Conservation (phyloP, 805 yeast species). For the Saccharomycopsis olivae region DNA sequence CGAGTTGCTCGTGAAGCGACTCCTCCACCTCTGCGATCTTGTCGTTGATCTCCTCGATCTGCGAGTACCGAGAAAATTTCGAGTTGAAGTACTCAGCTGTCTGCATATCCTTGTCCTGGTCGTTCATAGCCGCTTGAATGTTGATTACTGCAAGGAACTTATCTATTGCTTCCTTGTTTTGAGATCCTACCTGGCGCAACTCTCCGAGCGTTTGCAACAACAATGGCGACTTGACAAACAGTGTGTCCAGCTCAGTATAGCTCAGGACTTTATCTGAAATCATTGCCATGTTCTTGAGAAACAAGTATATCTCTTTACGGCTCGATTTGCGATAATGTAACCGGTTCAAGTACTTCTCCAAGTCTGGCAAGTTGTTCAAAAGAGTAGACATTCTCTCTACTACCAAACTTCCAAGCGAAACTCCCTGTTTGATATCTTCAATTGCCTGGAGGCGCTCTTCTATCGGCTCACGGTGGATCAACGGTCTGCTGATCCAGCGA, state of each 20-base stretch:
- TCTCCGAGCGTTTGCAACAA: conserved; percentile 30
- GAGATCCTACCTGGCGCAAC: conserved; percentile 27
- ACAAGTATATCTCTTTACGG: conserved; percentile 48
- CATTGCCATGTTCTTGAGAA: conserved; percentile 36
- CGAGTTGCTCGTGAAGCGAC: conserved; percentile 44
- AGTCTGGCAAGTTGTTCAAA: conserved; percentile 37
- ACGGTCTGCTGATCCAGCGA: conserved; percentile 70
- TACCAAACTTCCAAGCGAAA: conserved; percentile 25
- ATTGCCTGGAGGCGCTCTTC: conserved; percentile 55
- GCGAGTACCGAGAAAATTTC: conserved; percentile 30
- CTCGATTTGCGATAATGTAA: conserved; percentile 50
- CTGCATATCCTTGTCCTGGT: conserved; percentile 35
- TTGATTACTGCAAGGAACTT: conserved; percentile 40
- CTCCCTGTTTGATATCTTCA: conserved; percentile 31
- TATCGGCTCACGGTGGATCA: conserved; percentile 43
- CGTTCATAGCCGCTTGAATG: conserved; percentile 37
- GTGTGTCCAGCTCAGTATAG: too few species aligned
- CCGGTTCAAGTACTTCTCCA: conserved; percentile 46
- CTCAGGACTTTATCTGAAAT: conserved; percentile 21
- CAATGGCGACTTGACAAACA: conserved; percentile 24
- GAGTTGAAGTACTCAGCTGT: conserved; percentile 33
- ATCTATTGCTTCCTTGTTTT: conserved; percentile 23
- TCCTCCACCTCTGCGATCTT: conserved; percentile 35
- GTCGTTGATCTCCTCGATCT: conserved; percentile 27
- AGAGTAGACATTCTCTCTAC: conserved; percentile 27